Evolutionary conservation across 257 asterid species (phyloP).

Genomic region (Nicotiana tabacum): DNA sequence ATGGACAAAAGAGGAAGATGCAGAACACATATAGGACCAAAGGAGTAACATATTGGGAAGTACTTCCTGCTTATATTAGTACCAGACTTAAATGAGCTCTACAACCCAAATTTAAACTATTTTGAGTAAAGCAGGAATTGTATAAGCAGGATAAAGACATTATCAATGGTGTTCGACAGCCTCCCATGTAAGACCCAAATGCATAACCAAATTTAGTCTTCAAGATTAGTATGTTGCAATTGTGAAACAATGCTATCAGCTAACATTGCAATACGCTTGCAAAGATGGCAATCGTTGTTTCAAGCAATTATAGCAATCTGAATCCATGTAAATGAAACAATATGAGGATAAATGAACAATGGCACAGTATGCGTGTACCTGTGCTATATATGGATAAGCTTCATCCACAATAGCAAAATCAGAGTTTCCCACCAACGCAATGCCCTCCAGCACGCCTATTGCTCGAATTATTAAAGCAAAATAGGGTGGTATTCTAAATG

Average conservation of each 20-base stretch:
- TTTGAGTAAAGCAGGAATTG: not conserved
- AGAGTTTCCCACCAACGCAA: slow-evolving; percentile 95
- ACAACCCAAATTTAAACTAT: not conserved
- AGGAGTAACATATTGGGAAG: not conserved
- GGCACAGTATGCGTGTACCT: slow-evolving; percentile 41
- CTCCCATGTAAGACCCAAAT: not conserved
- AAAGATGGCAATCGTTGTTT: not conserved
- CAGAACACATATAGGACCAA: not conserved
- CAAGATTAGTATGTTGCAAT: not conserved
- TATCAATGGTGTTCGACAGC: not conserved
- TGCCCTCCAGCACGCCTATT: slow-evolving; percentile 97
- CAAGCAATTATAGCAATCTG: not conserved
- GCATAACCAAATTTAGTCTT: not conserved
- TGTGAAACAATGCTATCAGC: not conserved
- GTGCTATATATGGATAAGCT: slow-evolving; percentile 98
- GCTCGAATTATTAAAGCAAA: slow-evolving; percentile 98
- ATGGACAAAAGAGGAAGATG: no score
- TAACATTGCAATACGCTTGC: not conserved
- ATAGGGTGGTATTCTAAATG: slow-evolving; percentile 94
- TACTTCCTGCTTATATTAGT: not conserved
- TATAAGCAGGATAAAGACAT: not conserved
- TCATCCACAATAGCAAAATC: slow-evolving; percentile 99
- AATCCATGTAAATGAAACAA: not conserved
- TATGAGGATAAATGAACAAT: not conserved
- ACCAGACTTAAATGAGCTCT: not conserved